Percentiles rank a stretch among this genome's conserved stretches.
phyloP scores from a whole-genome alignment of 768 basidiomycete species.

The Coprinopsis strossmayeri region DNA sequence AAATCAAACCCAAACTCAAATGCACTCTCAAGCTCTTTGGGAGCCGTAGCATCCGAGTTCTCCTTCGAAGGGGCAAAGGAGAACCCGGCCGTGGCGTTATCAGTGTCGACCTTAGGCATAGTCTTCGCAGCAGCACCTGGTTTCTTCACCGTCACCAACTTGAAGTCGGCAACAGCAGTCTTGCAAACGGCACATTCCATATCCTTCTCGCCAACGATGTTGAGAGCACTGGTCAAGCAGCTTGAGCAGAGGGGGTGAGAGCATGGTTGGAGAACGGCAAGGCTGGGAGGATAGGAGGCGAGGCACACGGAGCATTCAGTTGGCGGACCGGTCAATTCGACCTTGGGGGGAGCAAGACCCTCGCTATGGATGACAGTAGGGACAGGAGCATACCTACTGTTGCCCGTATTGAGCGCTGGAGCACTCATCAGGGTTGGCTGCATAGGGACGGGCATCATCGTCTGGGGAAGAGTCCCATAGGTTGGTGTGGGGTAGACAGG shows the following conservation, averaged over 20 bases:
- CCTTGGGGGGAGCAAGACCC: slow-evolving; percentile 7
- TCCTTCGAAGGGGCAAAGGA: slow-evolving; percentile 2
- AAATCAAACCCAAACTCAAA: slow-evolving; percentile 35
- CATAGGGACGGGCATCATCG: slow-evolving; percentile 8
- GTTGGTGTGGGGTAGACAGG: slow-evolving; percentile 10
- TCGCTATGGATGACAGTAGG: slow-evolving; percentile 1
- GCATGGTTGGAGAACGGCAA: slow-evolving; percentile 72
- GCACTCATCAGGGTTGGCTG: not conserved
- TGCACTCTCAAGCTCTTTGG: slow-evolving; percentile 27
- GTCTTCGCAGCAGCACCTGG: not conserved
- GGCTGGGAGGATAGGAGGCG: slow-evolving; percentile 28
- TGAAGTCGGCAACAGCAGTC: slow-evolving; percentile 62
- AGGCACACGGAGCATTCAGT: slow-evolving; percentile 63
- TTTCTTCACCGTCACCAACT: slow-evolving; percentile 29
- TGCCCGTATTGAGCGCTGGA: slow-evolving; percentile 1
- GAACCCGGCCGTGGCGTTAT: not conserved
- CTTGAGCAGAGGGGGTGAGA: slow-evolving; percentile 70
- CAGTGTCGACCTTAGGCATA: not conserved
- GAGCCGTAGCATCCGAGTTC: not conserved
- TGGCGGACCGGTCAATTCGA: slow-evolving; percentile 13
- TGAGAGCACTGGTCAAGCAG: slow-evolving; percentile 80
- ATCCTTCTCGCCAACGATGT: slow-evolving; percentile 86
- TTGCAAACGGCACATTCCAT: slow-evolving; percentile 83
- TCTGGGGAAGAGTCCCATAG: slow-evolving; percentile 12
- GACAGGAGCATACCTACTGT: slow-evolving; percentile 2